Conservation (phyloP, 2,329 filamentous ascomycete species). For the Paracoccidioides lutzii region DNA sequence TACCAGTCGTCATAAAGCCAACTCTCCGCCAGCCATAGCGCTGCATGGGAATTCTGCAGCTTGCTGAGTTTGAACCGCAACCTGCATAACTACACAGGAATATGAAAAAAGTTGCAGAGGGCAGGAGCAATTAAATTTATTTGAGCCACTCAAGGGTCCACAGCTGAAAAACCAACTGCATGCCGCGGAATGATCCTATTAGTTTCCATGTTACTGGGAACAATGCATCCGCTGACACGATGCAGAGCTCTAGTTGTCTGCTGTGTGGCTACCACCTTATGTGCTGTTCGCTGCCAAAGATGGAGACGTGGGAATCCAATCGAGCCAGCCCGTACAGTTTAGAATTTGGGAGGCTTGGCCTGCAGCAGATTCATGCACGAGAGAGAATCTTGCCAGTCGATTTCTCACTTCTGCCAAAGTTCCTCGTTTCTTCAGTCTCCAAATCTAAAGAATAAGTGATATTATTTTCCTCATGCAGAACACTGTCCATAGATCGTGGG, state of each 20-base stretch:
- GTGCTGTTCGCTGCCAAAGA: neutral
- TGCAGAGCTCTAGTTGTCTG: neutral
- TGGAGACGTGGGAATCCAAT: neutral
- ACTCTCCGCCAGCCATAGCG: neutral
- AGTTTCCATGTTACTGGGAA: slow-evolving; percentile 2
- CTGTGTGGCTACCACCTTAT: neutral
- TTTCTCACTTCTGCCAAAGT: too few relatives aligned
- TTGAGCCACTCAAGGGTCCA: neutral
- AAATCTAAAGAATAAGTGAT: too few relatives aligned
- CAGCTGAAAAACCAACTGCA: neutral
- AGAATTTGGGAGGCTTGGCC: neutral
- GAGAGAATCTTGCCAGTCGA: too few relatives aligned
- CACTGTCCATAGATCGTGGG: too few relatives aligned
- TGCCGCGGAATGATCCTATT: slow-evolving; percentile 1
- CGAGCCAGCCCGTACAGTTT: neutral
- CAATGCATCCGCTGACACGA: neutral
- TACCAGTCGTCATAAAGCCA: neutral
- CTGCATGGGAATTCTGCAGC: neutral
- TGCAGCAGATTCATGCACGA: too few relatives aligned
- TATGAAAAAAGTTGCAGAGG: neutral
- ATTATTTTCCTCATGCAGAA: too few relatives aligned
- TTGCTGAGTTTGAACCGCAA: slow-evolving; percentile 1
- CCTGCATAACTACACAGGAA: neutral
- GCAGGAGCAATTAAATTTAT: neutral
- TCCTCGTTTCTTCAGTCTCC: too few relatives aligned